A percentile compares a stretch with the other conserved stretches of the same genome.
Conservation (phyloP, 2,329 filamentous ascomycete genomes). For the Diplocarpon mali region DNA sequence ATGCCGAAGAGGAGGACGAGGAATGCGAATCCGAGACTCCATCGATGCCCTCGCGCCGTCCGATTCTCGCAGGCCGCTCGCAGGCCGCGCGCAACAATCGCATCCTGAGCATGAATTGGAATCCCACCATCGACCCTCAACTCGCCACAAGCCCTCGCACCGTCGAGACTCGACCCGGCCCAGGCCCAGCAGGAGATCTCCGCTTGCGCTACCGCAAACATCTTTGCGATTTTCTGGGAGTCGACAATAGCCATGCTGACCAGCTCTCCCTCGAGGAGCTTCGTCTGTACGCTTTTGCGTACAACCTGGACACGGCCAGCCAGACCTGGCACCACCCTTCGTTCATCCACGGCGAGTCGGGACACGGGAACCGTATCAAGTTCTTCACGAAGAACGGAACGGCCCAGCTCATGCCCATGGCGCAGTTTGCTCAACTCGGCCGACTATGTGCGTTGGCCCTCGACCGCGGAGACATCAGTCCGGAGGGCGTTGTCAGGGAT, state of each 20-base stretch:
- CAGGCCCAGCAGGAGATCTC: too few relatives aligned
- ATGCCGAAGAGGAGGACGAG: background rate
- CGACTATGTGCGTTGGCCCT: too few relatives aligned
- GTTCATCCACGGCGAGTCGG: background rate
- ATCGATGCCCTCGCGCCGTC: background rate
- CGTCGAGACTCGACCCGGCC: too few relatives aligned
- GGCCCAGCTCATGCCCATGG: background rate
- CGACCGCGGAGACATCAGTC: too few relatives aligned
- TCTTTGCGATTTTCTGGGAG: background rate
- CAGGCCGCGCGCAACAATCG: background rate
- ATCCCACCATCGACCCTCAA: too few relatives aligned
- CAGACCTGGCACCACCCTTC: background rate
- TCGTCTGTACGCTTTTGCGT: background rate
- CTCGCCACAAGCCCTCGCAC: too few relatives aligned
- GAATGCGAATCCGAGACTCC: background rate
- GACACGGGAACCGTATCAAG: background rate
- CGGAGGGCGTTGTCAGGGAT: background rate
- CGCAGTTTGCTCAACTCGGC: background rate
- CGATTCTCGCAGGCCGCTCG: background rate
- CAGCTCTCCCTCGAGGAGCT: background rate
- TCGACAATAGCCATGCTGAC: background rate
- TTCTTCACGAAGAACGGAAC: background rate
- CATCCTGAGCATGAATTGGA: too few relatives aligned
- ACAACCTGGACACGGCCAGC: background rate
- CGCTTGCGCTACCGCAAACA: background rate